Evolutionary conservation across 495 filamentous ascomycete genomes (phyloP), one percentile per base, ranked within the genome.

Genomic region (Neurospora sp.): DNA sequence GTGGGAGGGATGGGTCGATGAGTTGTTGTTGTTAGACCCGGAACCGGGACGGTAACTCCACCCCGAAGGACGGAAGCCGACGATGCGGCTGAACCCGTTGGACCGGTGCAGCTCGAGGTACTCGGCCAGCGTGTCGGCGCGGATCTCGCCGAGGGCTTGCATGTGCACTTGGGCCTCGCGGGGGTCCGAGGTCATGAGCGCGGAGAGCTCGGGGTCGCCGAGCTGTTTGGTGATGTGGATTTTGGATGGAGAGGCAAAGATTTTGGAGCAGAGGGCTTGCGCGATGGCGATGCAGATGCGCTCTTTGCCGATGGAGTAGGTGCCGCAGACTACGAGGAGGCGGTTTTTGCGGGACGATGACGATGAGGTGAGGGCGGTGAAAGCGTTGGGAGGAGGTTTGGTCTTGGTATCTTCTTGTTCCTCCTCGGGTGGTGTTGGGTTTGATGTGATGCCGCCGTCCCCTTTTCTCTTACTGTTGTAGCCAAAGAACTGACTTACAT

Each of bases 281-380:
- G 96, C 96, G 73, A 98, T 96, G 71, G 93, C 95, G 22, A 96
- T 82, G 81, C 96, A 98, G 77, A 99, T 93, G 71, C 94, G 90
- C 80, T 99, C 96, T 83, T 99, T 99, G 80, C 96, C 96, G 76
- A 99, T 99, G 73, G 90, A 93, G 83, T 99, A 99, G 3, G 96
- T 99, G 71, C 96, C 96, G 74, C 97, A 94, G 9, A 99, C 89
- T 22, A 99, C 92, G 2, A 99, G 87, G 9, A 99, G 87, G 27
- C 93, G 89, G 59, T 79, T 76, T 38, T 69, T 68, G 72, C 68
- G 18, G 65, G 44, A 5, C 10, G 74, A 37, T 3, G 40, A 31
- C 6, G 37, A 12, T 69, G 53, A 18, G 68, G 39, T 31, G 70
- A 82, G 70, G 72, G 76, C 76, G 9, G 79, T 75, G 71, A 79